phyloP scores from a whole-genome alignment of 1,139 yeast species.

The Saccharomyces pastorianus region DNA sequence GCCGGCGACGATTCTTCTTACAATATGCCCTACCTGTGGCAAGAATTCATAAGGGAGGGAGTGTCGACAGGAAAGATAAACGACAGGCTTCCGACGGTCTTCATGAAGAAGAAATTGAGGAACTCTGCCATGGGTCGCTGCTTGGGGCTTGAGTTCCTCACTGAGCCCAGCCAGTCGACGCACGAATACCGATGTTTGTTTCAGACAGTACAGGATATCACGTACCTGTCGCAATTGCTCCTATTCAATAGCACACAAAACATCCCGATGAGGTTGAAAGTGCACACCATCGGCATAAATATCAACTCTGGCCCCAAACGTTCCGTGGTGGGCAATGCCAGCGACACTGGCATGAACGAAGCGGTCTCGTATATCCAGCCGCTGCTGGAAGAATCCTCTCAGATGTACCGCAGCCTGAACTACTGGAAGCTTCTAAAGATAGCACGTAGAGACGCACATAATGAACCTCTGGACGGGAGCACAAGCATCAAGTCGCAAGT shows the following conservation, averaged over 20 bases:
- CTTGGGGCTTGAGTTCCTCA: background rate
- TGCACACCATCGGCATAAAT: background rate
- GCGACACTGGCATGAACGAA: background rate
- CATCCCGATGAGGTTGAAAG: background rate
- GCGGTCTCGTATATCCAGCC: constrained; percentile 13
- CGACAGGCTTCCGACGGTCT: background rate
- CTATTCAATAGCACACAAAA: constrained; percentile 1
- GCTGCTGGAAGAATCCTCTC: constrained; percentile 17
- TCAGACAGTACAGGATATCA: background rate
- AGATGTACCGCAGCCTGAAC: constrained; percentile 16
- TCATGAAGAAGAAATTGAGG: background rate
- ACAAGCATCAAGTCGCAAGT: background rate
- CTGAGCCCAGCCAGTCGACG: background rate
- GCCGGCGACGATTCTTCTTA: background rate
- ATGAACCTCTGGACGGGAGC: constrained; percentile 3
- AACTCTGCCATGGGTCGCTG: background rate
- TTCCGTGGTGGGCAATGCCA: background rate
- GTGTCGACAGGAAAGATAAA: background rate
- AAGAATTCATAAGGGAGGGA: background rate
- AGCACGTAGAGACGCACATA: constrained; percentile 12
- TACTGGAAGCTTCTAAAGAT: constrained; percentile 22
- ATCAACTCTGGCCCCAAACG: background rate
- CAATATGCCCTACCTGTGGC: constrained; percentile 2
- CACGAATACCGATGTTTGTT: background rate
- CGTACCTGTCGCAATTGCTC: constrained; percentile 1